Conservation (phyloP, 345 rosid species). For the Hibiscus mutabilis region DNA sequence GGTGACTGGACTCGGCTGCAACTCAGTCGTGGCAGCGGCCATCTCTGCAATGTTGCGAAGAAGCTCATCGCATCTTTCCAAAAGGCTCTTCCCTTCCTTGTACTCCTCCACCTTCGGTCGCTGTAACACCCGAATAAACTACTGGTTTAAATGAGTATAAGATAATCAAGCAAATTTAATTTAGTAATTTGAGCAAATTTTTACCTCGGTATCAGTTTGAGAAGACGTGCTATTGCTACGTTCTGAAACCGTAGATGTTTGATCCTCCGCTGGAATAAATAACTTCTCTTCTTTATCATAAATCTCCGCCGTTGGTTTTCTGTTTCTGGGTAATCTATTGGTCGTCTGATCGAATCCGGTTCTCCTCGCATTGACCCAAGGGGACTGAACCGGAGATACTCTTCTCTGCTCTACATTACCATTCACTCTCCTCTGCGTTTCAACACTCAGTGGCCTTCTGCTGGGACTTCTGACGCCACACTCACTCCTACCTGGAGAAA, state of each 20-base stretch:
- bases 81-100: slow-evolving; percentile 54
- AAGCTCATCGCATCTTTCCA: slow-evolving; percentile 88
- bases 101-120: slow-evolving; percentile 31
- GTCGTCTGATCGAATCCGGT: slow-evolving; percentile 24
- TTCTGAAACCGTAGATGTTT: slow-evolving; percentile 45
- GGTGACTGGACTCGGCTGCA: slow-evolving; percentile 90
- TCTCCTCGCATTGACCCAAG: slow-evolving; percentile 29
- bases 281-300: slow-evolving; percentile 22
- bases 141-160: not conserved
- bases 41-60: slow-evolving; percentile 86
- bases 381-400: slow-evolving; percentile 46
- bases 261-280: slow-evolving; percentile 36
- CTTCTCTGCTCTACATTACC: slow-evolving; percentile 39
- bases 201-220: slow-evolving; percentile 58
- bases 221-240: slow-evolving; percentile 44
- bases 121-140: slow-evolving; percentile 19
- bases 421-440: slow-evolving; percentile 34
- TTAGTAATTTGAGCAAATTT: not conserved
- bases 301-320: slow-evolving; percentile 28
- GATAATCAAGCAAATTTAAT: not conserved
- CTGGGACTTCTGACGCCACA: slow-evolving; percentile 41
- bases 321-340: slow-evolving; percentile 31
- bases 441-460: slow-evolving; percentile 36
- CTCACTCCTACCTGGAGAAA: slow-evolving; percentile 38
- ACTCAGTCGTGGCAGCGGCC: slow-evolving; percentile 42